phyloP scores from a whole-genome alignment of 2,329 filamentous ascomycete genomes.

The Plenodomus biglobosus region DNA sequence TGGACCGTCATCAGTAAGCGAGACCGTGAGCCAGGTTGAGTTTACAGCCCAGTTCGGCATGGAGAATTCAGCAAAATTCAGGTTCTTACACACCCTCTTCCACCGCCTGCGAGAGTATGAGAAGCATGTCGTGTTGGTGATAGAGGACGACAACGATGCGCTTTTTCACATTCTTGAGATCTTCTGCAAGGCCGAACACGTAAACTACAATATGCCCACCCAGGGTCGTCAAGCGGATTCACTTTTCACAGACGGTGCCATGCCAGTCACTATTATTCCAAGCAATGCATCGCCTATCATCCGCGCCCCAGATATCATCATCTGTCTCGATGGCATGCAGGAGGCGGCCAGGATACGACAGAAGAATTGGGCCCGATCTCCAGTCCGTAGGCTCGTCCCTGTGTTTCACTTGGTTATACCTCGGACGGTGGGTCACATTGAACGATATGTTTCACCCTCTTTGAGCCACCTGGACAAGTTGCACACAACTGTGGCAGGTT shows the following conservation, averaged over 20 bases:
- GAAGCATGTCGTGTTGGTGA: conserved; percentile 34
- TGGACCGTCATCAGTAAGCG: conserved; percentile 7
- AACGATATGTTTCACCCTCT: conserved; percentile 39
- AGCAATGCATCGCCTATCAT: conserved; percentile 22
- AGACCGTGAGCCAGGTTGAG: conserved; percentile 20
- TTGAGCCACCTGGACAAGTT: conserved; percentile 26
- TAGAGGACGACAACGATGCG: conserved; percentile 23
- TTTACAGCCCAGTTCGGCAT: conserved; percentile 30
- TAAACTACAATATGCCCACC: conserved; percentile 31
- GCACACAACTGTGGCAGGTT: conserved; percentile 43
- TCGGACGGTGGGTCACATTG: conserved; percentile 48
- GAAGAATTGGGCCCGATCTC: conserved; percentile 27
- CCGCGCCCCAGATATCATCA: conserved; percentile 41
- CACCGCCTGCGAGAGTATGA: conserved; percentile 19
- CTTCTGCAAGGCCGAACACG: conserved; percentile 24
- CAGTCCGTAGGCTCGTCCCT: conserved; percentile 22
- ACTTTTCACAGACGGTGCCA: conserved; percentile 10
- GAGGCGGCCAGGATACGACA: conserved; percentile 27
- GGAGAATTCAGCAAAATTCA: conserved; percentile 39
- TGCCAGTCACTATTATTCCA: conserved; percentile 43
- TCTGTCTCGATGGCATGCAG: conserved; percentile 45
- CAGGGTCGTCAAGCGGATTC: conserved; percentile 14
- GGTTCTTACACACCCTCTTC: conserved; percentile 31
- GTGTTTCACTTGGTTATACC: conserved; percentile 47
- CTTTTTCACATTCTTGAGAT: conserved; percentile 32